Evolutionary conservation across 2,329 filamentous ascomycete species (phyloP).

Genomic region (Arthroderma sp.): DNA sequence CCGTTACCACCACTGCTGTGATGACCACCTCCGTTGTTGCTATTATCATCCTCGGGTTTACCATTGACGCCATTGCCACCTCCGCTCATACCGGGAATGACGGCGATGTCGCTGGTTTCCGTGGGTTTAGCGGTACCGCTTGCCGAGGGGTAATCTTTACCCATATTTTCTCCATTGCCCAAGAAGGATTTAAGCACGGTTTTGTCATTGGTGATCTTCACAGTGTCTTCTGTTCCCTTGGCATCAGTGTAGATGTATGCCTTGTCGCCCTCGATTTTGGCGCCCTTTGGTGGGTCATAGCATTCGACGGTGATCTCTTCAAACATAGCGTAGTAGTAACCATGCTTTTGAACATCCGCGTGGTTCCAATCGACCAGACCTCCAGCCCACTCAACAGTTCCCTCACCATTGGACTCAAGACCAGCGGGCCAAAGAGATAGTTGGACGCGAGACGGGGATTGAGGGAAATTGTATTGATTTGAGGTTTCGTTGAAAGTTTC

Average conservation of each 20-base stretch:
- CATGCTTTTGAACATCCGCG: slow-evolving; percentile 63
- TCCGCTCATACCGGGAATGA: slow-evolving; percentile 21
- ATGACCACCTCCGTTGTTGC: slow-evolving; percentile 10
- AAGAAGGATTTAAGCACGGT: slow-evolving; percentile 68
- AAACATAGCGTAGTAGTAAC: slow-evolving; percentile 80
- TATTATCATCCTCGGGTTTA: slow-evolving; percentile 9
- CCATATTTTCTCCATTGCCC: slow-evolving; percentile 68
- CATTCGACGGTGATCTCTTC: slow-evolving; percentile 69
- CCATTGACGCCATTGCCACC: slow-evolving; percentile 22
- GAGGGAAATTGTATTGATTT: slow-evolving; percentile 75
- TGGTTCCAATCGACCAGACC: slow-evolving; percentile 79
- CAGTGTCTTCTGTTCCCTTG: slow-evolving; percentile 58
- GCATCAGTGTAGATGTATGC: slow-evolving; percentile 63
- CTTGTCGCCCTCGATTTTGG: slow-evolving; percentile 43
- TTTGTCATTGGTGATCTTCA: slow-evolving; percentile 59
- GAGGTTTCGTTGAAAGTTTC: slow-evolving; percentile 77
- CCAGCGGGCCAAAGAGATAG: slow-evolving; percentile 95
- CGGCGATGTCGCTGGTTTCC: slow-evolving; percentile 17
- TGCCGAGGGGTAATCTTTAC: slow-evolving; percentile 31
- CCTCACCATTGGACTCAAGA: slow-evolving; percentile 60
- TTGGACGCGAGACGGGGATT: slow-evolving; percentile 81
- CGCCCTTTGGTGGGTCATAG: slow-evolving; percentile 67
- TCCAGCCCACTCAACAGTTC: slow-evolving; percentile 85
- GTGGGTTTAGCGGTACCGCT: slow-evolving; percentile 15
- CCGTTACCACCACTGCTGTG: slow-evolving; percentile 10